A percentile compares a stretch with the other conserved stretches of the same genome.
These are phyloP conservation scores for Colletotrichum abscissum DNA, from an alignment of 2,329 filamentous ascomycete genomes.

Conservation along the genomic window DNA sequence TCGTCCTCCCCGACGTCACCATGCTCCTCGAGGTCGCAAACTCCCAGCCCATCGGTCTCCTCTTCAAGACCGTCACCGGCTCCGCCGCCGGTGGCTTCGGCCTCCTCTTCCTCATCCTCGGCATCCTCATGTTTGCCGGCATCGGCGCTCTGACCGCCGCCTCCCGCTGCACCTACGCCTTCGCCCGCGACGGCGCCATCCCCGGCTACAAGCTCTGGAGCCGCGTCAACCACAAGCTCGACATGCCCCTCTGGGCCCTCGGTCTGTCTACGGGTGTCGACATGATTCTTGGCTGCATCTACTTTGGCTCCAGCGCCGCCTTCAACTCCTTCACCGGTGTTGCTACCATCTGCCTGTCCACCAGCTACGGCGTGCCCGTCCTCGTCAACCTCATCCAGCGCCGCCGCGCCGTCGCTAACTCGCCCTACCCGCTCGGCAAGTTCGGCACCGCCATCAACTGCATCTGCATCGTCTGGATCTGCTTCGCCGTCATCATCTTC, in stretches of 20 bases:
- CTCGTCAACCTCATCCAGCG: conserved; percentile 75
- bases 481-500: conserved; percentile 77
- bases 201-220: conserved; percentile 76
- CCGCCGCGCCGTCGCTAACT: conserved; percentile 73
- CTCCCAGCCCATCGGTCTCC: conserved; percentile 79
- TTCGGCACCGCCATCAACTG: conserved; percentile 78
- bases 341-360: conserved; percentile 81
- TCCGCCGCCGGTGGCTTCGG: conserved; percentile 80
- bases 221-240: conserved; percentile 71
- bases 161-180: conserved; percentile 80
- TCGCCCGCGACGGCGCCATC: conserved; percentile 80
- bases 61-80: conserved; percentile 82
- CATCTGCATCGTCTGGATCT: conserved; percentile 77
- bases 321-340: conserved; percentile 86
- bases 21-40: conserved; percentile 73
- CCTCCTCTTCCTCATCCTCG: conserved; percentile 79
- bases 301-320: conserved; percentile 80
- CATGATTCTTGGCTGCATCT: conserved; percentile 80
- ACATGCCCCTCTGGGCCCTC: conserved; percentile 78
- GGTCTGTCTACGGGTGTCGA: conserved; percentile 75
- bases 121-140: conserved; percentile 82
- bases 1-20: conserved; percentile 77
- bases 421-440: conserved; percentile 74
- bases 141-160: conserved; percentile 80
- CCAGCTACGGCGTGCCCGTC: conserved; percentile 81